Evolutionary conservation across 2,329 filamentous ascomycete species (phyloP).

Genomic region (Lecanicillium sp.): DNA sequence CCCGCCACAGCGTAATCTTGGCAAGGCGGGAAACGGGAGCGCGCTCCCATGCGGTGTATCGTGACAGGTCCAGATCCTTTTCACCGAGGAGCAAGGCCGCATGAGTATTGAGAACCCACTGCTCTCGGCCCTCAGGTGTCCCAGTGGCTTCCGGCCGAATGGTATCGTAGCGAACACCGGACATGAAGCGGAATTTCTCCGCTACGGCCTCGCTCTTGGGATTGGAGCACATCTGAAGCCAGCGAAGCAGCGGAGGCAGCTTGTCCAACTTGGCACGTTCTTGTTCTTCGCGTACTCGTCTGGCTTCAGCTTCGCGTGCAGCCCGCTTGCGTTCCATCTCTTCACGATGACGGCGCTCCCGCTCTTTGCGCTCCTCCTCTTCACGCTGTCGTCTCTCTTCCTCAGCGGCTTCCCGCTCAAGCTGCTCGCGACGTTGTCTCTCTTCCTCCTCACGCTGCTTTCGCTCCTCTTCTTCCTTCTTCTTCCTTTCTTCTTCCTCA

Average conservation of each 20-base stretch:
- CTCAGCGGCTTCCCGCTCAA: slow-evolving; percentile 40
- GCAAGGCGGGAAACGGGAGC: slow-evolving; percentile 44
- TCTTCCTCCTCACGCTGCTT: slow-evolving; percentile 39
- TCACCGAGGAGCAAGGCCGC: slow-evolving; percentile 57
- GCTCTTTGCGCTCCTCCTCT: slow-evolving; percentile 43
- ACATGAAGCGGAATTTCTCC: slow-evolving; percentile 46
- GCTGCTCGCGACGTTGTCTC: slow-evolving; percentile 32
- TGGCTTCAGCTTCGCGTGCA: slow-evolving; percentile 43
- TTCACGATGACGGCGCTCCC: slow-evolving; percentile 38
- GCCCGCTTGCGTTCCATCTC: slow-evolving; percentile 41
- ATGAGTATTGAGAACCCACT: slow-evolving; percentile 59
- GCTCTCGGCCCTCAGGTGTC: slow-evolving; percentile 50
- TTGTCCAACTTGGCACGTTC: slow-evolving; percentile 47
- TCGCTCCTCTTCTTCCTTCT: slow-evolving; percentile 27
- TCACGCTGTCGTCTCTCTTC: slow-evolving; percentile 42
- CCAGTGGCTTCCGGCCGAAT: slow-evolving; percentile 46
- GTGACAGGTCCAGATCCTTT: slow-evolving; percentile 52
- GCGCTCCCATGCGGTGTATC: slow-evolving; percentile 54
- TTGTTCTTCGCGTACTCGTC: slow-evolving; percentile 44
- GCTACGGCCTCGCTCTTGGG: slow-evolving; percentile 44
- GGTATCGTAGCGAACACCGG: slow-evolving; percentile 57
- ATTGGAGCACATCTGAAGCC: slow-evolving; percentile 47
- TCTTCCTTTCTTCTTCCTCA: slow-evolving; percentile 32
- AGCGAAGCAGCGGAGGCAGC: slow-evolving; percentile 52
- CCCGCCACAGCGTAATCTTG: slow-evolving; percentile 52